Base-by-base conservation (phyloP, 805 yeast genomes). In the Candida khao-thaluensis region DNA sequence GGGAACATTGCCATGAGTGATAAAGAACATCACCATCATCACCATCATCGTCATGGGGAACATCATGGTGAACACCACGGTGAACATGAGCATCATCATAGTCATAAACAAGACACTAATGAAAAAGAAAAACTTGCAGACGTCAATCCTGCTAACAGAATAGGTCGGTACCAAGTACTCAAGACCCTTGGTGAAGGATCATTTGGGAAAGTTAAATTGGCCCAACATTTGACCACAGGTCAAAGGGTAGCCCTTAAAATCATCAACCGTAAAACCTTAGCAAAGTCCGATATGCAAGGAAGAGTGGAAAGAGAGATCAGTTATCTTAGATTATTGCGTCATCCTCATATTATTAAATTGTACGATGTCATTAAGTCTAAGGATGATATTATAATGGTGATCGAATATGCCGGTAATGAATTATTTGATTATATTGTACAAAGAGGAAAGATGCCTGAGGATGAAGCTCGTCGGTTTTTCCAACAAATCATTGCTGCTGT, bases 401-500 rank as follows among this genome's bases (percentile, higher is more conserved):
- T 91, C 55, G 98, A 91, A 64, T 91, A 77, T 57, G 98, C 97
- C 1, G 95, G 95, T n/a, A 87, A 87, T 51, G 98, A 90, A 64
- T 74, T 91, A 53, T 91, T 91, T 56, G 98, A 91, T 55, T 90
- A 91, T 59, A 91, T 90, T 60, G 95, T 90, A 11, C 96, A 90
- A 57, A 77, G 88, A 55, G 97, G 96, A 25, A 81, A 85, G 54
- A 85, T 90, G 95, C 80, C 82, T 27, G 98, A 91, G 62, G 77
- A 78, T 46, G 96, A 90, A 60, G 97, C 95, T 0, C 72, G 97
- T 41, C 70, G 96, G 44, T 91, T 91, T 55, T 91, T 91, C 65
- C 98, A 91, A 62, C 98, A 91, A 62, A 91, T 91, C 35, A 88
- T 91, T 41, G 89, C 95, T 33, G 98, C 98, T 5, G 95, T 90